Evolutionary conservation across 140 eudicot genomes (phyloP), one percentile per base, ranked within the genome.

Genomic region (Cichorium intybus): DNA sequence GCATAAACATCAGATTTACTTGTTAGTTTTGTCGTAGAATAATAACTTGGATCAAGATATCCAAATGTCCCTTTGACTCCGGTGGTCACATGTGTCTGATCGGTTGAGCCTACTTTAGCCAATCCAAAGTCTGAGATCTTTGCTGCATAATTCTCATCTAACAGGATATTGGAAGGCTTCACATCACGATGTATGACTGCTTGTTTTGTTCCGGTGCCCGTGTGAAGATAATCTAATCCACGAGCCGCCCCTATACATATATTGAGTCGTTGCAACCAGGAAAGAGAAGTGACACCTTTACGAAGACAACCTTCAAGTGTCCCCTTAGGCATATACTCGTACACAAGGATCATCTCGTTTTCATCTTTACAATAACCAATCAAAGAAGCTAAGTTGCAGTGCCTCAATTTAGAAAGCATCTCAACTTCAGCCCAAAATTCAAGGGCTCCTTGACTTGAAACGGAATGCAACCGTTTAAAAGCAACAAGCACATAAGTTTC

Each of bases 121-220:
- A 72, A 28, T 17, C 77, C 77, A 54, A 72, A 72, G n/a, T 73
- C 72, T 4, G 72, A 58, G 23, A 63, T 73, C 15, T 64, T 73
- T 3, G 71, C 78, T 21, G 22, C 78, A 33, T 39, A 64, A 34
- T 56, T 73, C 11, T 73, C 57, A 24, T 73, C 78, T 28, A 73
- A 4, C 17, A 63, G 24, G 35, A 73, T 55, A 55, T 73, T 63
- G 10, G 78, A 41, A 23, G 66, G 55, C 60, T 73, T 73, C 48
- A 64, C 78, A 28, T 73, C 72, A 14, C 72, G 78, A 35, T 73
- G 78, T 41, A 73, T 63, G 49, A 73, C 64, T 15, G 43, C 60
- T 1, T 56, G 59, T 15, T 27, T 11, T 3, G 50, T 45, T 5
- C 71, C 57, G 0, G 59, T 62, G 21, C 71, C 71, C 1, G 69